These are phyloP conservation scores for Cochlearia excelsa DNA, from an alignment of 345 rosid genomes.

Conservation along the genomic window DNA sequence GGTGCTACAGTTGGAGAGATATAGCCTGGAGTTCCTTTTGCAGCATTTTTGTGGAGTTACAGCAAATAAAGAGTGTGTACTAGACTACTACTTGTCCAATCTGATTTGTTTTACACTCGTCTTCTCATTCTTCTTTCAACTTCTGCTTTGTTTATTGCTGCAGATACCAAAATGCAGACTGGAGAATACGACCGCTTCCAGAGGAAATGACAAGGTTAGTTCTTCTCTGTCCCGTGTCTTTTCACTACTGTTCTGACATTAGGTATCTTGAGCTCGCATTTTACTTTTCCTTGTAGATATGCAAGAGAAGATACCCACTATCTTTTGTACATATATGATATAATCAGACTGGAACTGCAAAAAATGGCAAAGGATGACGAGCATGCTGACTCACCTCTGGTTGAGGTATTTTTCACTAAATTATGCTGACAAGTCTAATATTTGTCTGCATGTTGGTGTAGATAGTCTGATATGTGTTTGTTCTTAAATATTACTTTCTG, in stretches of 20 bases:
- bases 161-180: slow-evolving; percentile 97
- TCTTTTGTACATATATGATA: slow-evolving; percentile 72
- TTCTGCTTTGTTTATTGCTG: slow-evolving; percentile 26
- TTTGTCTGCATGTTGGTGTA: slow-evolving; percentile 5
- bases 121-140: slow-evolving; percentile 16
- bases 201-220: slow-evolving; percentile 75
- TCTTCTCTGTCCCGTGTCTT: slow-evolving; percentile 14
- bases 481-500: slow-evolving; percentile 2
- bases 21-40: slow-evolving; percentile 87
- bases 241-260: slow-evolving; percentile 14
- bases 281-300: slow-evolving; percentile 55
- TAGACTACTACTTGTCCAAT: slow-evolving; percentile 11
- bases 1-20: slow-evolving; percentile 83
- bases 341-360: slow-evolving; percentile 53
- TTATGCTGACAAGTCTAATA: slow-evolving; percentile 11
- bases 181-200: slow-evolving; percentile 98
- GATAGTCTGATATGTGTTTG: neutral
- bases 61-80: slow-evolving; percentile 88
- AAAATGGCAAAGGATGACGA: slow-evolving; percentile 46
- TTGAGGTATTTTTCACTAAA: slow-evolving; percentile 53
- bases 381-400: slow-evolving; percentile 51
- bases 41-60: slow-evolving; percentile 75
- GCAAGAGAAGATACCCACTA: slow-evolving; percentile 98
- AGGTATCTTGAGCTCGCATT: slow-evolving; percentile 13
- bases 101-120: slow-evolving; percentile 12